Base-by-base conservation (phyloP, 768 basidiomycete species). In the Lactifluus volemus region DNA sequence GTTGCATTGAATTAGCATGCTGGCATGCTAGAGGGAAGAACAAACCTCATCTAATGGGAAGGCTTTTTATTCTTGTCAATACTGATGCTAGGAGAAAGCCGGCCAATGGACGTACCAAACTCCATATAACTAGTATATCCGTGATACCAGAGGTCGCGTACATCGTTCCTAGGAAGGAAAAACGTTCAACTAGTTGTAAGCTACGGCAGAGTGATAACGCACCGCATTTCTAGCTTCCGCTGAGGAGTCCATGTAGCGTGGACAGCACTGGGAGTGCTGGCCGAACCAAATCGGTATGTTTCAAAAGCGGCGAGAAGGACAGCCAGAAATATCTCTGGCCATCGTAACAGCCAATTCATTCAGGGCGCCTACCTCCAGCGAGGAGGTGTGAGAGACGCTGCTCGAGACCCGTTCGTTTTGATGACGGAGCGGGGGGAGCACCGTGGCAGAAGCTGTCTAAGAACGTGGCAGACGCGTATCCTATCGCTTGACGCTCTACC, bases 81-180 rank as follows among this genome's bases (percentile, higher is more conserved):
- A 34, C 58, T 30, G 47, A 54, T 4, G 21, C 4, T 25, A 30
- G 53, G 34, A 53, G 44, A 41, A 29, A 29, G 70, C 74, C 67
- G 11, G 25, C 30, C 30, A 52, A 17, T n/a, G 11, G 6, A 65
- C 69, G 19, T 64, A 91, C 90, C 94, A 70, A 81, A 82, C 50
- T 74, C 79, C 93, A 96, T 95, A 72, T 97, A 97, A 67, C 83
- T 84, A 67, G 90, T 73, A 68, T 86, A 97, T 0, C 93, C 94
- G 76, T 96, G 93, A 69, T 90, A 86, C 88, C 91, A 97, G 5
- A 96, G 74, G 56, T 87, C 82, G 48, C 86, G 82, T 9, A 84
- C 85, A 68, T 78, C 79, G 66, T 91, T 81, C 49, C 91, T 92
- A 2, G 25, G 25, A 25, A 25, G 25, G 65, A 5, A 39, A 29